Evolutionary conservation across 257 asterid genomes (phyloP), one percentile per base, ranked within the genome.

Genomic region (Cordia subcordata): DNA sequence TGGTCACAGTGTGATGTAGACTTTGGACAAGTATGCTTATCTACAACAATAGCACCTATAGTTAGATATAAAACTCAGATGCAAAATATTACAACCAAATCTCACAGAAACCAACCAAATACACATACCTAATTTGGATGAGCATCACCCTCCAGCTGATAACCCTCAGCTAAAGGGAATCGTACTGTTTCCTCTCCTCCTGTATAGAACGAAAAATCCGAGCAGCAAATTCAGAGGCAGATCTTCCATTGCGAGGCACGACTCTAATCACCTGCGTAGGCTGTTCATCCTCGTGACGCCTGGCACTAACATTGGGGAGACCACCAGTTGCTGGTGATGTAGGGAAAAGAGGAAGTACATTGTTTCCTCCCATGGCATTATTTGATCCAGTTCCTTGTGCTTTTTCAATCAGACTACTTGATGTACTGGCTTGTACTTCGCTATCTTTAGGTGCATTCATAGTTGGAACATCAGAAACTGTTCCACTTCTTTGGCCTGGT

Each of bases 221-320:
- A 21, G 93, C 99, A 21, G 83, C 96, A 11, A 90, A 86, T 71
- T 81, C 96, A 9, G 89, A 81, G 0, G 96, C 96, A 22, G 85
- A 77, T 33, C 75, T 47, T 13, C 88, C 81, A 57, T 86, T 84
- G 49, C 62, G 95, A 10, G 99, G 94, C 20, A 92, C 87, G 4
- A 85, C 97, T 68, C 67, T 81, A 68, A 90, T 88, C 55, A 85
- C 95, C 58, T 65, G 78, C 11, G 70, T 35, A 5, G 79, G 67
- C n/a, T 63, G 61, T 44, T 64, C 72, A 1, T 69, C 67, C 47
- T 39, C 72, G 8, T n/a, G 51, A 57, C 38, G 63, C 33, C 56
- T 65, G 15, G 75, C 35, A 38, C 18, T 51, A 38, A 61, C 33
- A 14, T 33, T 50, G 3, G 79, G 57, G 67, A 71, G n/a, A n/a